Conservation (phyloP, 2,329 filamentous ascomycete genomes). For the Achaetomium macrosporum region DNA sequence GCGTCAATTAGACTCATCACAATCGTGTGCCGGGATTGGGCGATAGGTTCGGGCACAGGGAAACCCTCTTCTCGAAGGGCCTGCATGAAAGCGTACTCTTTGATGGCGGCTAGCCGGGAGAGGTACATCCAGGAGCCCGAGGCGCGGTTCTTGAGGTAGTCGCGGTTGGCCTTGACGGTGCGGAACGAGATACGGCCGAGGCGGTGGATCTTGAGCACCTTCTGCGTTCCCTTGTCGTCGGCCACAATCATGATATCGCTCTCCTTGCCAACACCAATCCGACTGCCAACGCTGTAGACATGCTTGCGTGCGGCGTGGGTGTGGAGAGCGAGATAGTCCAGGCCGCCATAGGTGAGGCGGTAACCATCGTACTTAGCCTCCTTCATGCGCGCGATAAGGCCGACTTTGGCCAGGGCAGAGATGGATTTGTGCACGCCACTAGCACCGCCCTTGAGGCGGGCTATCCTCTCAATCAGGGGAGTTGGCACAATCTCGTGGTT, state of each 20-base stretch:
- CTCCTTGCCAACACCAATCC: conserved; percentile 95
- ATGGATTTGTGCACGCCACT: conserved; percentile 81
- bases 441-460: conserved; percentile 70
- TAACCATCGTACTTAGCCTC: conserved; percentile 98
- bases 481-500: conserved; percentile 98
- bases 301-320: conserved; percentile 72
- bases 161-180: conserved; percentile 89
- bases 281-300: conserved; percentile 88
- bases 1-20: conserved; percentile 94
- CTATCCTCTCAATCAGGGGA: conserved; percentile 74
- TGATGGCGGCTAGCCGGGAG: conserved; percentile 83
- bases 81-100: conserved; percentile 92
- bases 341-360: conserved; percentile 88
- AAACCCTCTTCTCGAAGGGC: conserved; percentile 79
- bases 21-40: conserved; percentile 89
- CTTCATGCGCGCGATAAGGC: conserved; percentile 85
- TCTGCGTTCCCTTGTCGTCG: conserved; percentile 67
- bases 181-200: conserved; percentile 95
- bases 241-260: conserved; percentile 95
- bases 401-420: conserved; percentile 83
- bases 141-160: conserved; percentile 78
- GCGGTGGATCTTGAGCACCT: conserved; percentile 91
- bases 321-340: conserved; percentile 96
- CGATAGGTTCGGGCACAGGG: conserved; percentile 79
- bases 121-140: conserved; percentile 96